Percentiles rank a stretch among this genome's conserved stretches.
Evolutionary conservation across 257 asterid genomes (phyloP).

Genomic region (Nicotiana obtusifolia): DNA sequence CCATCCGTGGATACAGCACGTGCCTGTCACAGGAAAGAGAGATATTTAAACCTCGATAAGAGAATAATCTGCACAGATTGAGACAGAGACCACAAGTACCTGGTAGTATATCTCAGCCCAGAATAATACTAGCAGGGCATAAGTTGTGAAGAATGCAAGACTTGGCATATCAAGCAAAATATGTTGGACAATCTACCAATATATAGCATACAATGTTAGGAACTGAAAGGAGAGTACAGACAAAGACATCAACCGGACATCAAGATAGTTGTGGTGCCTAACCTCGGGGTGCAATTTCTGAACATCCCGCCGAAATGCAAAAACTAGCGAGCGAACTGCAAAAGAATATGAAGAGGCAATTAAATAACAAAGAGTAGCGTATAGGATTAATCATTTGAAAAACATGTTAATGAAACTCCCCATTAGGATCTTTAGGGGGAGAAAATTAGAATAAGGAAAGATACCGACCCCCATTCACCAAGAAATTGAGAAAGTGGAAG

Average conservation of each 20-base stretch:
- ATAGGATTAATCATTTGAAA: not conserved
- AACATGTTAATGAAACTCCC: not conserved
- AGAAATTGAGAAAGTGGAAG: constrained; percentile 90
- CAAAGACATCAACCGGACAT: not conserved
- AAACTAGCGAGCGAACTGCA: constrained; percentile 74
- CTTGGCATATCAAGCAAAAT: constrained; percentile 93
- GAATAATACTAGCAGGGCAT: constrained; percentile 83
- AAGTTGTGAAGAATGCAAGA: constrained; percentile 92
- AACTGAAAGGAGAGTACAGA: not conserved
- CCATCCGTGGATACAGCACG: constrained; percentile 97
- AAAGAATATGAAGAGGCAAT: constrained; percentile 7
- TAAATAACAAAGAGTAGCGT: not conserved
- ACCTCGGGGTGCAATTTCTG: constrained; percentile 85
- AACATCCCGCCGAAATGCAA: constrained; percentile 64
- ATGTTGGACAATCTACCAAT: constrained; percentile 76
- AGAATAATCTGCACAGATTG: not conserved
- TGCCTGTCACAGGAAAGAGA: constrained; percentile 43
- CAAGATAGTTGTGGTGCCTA: constrained; percentile 6
- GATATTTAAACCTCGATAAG: not conserved
- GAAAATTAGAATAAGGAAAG: not conserved
- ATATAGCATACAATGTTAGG: not conserved
- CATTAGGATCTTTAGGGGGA: not conserved
- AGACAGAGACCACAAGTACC: constrained; percentile 36
- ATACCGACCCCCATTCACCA: constrained; percentile 82
- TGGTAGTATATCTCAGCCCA: constrained; percentile 98